Base-by-base conservation (phyloP, 164 flowering plant species). In the Protea cynaroides region DNA sequence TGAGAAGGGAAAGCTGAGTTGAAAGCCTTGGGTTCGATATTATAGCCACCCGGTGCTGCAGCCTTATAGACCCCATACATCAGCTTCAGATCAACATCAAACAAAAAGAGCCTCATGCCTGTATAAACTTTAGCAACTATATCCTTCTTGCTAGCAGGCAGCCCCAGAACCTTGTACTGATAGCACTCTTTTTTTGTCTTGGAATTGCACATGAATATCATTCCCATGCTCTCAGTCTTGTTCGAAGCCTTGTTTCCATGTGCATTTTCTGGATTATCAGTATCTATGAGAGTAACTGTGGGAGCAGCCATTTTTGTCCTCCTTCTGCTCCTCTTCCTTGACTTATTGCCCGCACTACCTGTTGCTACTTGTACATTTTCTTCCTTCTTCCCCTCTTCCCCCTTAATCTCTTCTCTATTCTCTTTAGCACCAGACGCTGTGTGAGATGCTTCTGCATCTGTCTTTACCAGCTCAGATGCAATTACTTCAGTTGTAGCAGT, bases 51-150 rank as follows among this genome's bases (percentile, higher is more conserved):
- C 7, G 76, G 82, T 53, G 71, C 82, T 17, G 84, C 71, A 70
- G 90, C 90, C 69, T 72, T 79, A 51, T 82, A 85, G 56, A 85
- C 78, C 18, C 90, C 90, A 71, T 83, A 82, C 76, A 85, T 9
- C 77, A 83, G 66, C 66, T 66, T 85, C 67, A 69, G 54, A 70
- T 83, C 83, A 59, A 67, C 49, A 61, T 85, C 84, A 80, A 79
- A 85, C 69, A 85, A 65, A 74, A 85, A 85, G 25, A 85, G 71
- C 64, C 77, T 64, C 84, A 79, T 83, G 61, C 87, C 90, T 50
- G 69, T 71, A 62, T 76, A 79, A 62, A 83, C 66, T 61, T 78
- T 78, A 13, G 61, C 47, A 3, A 85, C 87, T 0, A 65, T 0
- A 43, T 83, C 80, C 70, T 69, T 83, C 76, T 82, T 85, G 70